Evolutionary conservation across 2,329 filamentous ascomycete genomes (phyloP).

Genomic region (Monilinia vaccinii-corymbosi): DNA sequence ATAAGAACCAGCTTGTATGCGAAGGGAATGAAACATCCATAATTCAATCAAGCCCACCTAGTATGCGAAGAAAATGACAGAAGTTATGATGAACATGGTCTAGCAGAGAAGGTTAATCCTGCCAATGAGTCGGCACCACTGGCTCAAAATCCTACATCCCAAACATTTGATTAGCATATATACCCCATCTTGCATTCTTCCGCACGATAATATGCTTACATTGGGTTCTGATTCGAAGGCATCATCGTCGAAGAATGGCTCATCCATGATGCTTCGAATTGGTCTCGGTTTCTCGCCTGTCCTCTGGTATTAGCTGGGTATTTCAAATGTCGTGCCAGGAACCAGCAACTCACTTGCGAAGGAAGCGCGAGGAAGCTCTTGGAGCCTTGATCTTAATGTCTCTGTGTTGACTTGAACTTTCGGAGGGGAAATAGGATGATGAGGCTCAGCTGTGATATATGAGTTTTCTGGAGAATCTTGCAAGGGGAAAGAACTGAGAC

Average conservation of each 20-base stretch:
- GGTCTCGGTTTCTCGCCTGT: not conserved
- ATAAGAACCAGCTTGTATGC: not conserved
- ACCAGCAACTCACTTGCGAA: not conserved
- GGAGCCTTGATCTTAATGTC: not conserved
- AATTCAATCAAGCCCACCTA: not conserved
- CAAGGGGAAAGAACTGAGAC: not conserved
- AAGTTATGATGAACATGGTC: not conserved
- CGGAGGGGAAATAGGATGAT: not conserved
- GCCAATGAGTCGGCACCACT: constrained; percentile 2
- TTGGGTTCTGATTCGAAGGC: not conserved
- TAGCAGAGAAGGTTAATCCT: not conserved
- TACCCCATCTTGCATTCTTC: not conserved
- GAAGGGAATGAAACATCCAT: not conserved
- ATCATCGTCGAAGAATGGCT: not conserved
- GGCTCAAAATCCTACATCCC: not conserved
- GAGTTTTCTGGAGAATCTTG: not conserved
- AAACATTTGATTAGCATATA: not conserved
- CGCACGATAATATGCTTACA: not conserved
- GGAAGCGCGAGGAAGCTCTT: not conserved
- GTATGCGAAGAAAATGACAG: not conserved
- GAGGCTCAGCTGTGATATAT: not conserved
- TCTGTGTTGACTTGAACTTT: not conserved
- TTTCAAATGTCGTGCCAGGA: not conserved
- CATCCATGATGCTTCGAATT: not conserved
- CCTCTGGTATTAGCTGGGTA: not conserved